Conservation (phyloP, 768 basidiomycete genomes). For the Mycena rebaudengoi region DNA sequence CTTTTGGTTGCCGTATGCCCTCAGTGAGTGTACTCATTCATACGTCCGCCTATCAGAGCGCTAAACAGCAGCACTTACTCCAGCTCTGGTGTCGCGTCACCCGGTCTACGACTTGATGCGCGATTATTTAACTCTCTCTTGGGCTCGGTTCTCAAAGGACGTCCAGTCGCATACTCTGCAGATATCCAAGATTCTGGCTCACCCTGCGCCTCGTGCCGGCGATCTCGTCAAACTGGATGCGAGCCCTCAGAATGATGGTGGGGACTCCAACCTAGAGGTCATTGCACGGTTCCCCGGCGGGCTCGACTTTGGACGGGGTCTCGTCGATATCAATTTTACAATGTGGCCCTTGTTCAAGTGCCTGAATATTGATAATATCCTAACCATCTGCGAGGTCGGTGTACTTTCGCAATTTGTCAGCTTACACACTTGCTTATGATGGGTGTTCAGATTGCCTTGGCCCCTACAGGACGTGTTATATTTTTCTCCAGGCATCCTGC, state of each 20-base stretch:
- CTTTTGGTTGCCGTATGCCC: conserved; percentile 94
- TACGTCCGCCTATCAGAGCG: conserved; percentile 1
- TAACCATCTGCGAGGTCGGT: conserved; percentile 88
- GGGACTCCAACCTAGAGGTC: conserved; percentile 73
- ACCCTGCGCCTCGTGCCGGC: conserved; percentile 87
- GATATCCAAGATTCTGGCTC: conserved; percentile 87
- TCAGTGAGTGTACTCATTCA: conserved; percentile 65
- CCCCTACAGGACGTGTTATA: conserved; percentile 86
- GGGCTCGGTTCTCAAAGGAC: conserved; percentile 94
- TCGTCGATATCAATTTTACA: conserved; percentile 94
- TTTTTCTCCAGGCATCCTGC: conserved; percentile 91
- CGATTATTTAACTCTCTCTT: conserved; percentile 94
- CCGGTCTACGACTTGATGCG: conserved; percentile 96
- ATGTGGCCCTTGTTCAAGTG: conserved; percentile 98
- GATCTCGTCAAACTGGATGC: conserved; percentile 89
- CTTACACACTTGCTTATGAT: not conserved
- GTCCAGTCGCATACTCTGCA: conserved; percentile 92
- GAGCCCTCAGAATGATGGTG: conserved; percentile 66
- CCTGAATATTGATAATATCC: conserved; percentile 90
- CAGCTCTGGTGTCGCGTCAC: conserved; percentile 88
- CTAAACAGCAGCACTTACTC: too few relatives aligned
- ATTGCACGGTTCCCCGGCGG: conserved; percentile 93
- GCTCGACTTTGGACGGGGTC: conserved; percentile 88
- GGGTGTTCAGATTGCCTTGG: conserved; percentile 80
- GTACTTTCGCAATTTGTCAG: not conserved